These are phyloP conservation scores for Globisporangium paroecandrum DNA, from an alignment of 352 stramenopile genomes.

Conservation along the genomic window DNA sequence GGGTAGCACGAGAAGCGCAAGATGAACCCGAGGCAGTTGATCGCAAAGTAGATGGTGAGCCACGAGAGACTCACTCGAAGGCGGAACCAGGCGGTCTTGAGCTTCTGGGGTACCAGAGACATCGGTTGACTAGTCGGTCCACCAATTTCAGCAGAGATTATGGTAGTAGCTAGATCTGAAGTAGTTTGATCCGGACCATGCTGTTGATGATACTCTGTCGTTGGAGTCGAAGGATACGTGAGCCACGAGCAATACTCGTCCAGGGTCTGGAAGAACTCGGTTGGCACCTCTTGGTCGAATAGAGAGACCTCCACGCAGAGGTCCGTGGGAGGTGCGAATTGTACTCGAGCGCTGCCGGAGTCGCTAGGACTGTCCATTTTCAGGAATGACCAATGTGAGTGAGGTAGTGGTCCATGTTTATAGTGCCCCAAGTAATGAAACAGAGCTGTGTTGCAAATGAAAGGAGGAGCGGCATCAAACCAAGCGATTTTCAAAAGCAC, in stretches of 20 bases:
- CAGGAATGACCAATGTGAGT: neutral
- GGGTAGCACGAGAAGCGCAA: conserved; percentile 27
- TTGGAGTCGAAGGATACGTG: conserved; percentile 2
- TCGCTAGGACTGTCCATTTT: conserved; percentile 7
- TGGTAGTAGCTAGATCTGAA: too few species aligned
- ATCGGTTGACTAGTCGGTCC: too few species aligned
- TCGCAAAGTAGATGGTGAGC: conserved; percentile 24
- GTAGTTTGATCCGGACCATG: neutral
- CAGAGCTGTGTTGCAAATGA: neutral
- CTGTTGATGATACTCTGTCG: neutral
- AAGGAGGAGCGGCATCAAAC: neutral
- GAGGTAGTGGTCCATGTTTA: neutral
- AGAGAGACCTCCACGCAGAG: neutral
- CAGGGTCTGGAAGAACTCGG: neutral
- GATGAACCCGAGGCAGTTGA: conserved; percentile 25
- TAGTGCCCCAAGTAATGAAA: neutral
- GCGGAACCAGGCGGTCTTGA: conserved; percentile 16
- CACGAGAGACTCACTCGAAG: conserved; percentile 20
- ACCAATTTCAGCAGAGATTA: too few species aligned
- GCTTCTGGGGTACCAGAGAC: neutral
- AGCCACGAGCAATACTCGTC: neutral
- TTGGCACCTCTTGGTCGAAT: neutral
- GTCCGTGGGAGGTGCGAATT: neutral
- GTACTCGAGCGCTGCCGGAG: neutral
- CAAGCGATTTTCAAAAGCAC: neutral